phyloP scores from a whole-genome alignment of 2,329 filamentous ascomycete species.

The Dendrostoma leiphaemia region DNA sequence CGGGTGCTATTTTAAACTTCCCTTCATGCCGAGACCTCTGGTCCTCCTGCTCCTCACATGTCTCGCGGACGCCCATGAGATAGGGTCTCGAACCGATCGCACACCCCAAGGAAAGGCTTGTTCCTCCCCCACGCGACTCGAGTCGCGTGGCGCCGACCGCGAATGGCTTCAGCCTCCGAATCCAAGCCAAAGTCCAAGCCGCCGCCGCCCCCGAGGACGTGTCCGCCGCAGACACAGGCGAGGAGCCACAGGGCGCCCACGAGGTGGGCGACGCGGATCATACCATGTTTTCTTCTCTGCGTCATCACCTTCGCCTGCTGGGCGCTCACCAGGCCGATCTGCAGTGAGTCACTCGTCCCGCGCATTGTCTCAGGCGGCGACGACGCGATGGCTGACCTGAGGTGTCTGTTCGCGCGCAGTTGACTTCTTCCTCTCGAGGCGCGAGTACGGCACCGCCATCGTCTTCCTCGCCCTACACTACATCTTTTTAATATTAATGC shows the following conservation, averaged over 20 bases:
- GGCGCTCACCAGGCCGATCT: constrained; percentile 64
- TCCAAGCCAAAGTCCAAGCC: neutral
- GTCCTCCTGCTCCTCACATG: too few species aligned
- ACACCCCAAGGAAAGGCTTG: too few species aligned
- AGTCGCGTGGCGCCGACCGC: neutral
- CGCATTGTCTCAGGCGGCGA: neutral
- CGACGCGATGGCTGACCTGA: neutral
- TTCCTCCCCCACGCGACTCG: too few species aligned
- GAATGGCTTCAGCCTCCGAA: neutral
- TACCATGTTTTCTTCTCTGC: constrained; percentile 68
- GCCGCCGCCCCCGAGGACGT: neutral
- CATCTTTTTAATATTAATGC: constrained; percentile 65
- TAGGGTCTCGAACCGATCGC: too few species aligned
- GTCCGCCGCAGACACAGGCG: constrained; percentile 16
- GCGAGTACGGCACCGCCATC: constrained; percentile 57
- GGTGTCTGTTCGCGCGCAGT: constrained; percentile 47
- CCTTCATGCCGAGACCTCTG: too few species aligned
- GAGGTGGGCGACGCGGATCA: constrained; percentile 59
- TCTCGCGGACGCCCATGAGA: too few species aligned
- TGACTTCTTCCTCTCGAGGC: constrained; percentile 62
- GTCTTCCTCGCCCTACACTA: constrained; percentile 73
- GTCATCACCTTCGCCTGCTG: constrained; percentile 70
- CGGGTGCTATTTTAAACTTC: too few species aligned
- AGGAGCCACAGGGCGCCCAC: constrained; percentile 43
- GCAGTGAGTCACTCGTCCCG: constrained; percentile 52